Base-by-base conservation (phyloP, 179 eudicot species). In the Pouteria campechiana region DNA sequence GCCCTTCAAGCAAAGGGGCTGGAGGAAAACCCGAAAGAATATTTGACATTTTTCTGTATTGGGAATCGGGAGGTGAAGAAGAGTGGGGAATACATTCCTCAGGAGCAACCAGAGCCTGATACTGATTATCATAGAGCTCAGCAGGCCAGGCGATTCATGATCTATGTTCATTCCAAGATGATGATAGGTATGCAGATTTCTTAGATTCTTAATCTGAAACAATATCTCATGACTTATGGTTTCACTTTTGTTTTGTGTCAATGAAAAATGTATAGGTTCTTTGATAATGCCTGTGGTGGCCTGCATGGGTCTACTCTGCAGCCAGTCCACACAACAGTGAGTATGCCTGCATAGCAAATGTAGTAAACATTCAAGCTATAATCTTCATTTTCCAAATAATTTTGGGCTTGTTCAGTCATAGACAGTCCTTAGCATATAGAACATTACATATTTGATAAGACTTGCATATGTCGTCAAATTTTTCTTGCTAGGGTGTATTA, bases 111-210 rank as follows among this genome's bases (percentile, higher is more conserved):
- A 0, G 85, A 68, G 40, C 55, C 61, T 11, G 48, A 61, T 39
- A 35, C 70, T 3, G 67, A 56, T 44, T 72, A 77, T 16, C 43
- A 44, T 22, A 58, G 56, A 12, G 92, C 92, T 22, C 92, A 77
- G 46, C 60, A 36, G n/a, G 64, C 69, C 23, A 30, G 92, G 35
- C 45, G 85, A 19, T 84, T 84, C 72, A 84, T 84, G 94, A 84
- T 84, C 63, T 84, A 84, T 53, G 94, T 84, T 30, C 94, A 81
- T 69, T 68, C 92, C 62, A 81, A 81, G 45, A 63, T 69, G 79
- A 81, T 81, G 92, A 81, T 81, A 48, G 92, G 92, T 77, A 65
- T 53, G 62, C 47, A 7, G 14, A 13, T 1, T 14, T 19, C 4
- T 3, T 36, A 15, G 27, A 16, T 19, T 16, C 36, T 28, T 18